These are phyloP conservation scores for Aspergillus panamensis DNA, from an alignment of 495 filamentous ascomycete genomes.

Conservation along the genomic window DNA sequence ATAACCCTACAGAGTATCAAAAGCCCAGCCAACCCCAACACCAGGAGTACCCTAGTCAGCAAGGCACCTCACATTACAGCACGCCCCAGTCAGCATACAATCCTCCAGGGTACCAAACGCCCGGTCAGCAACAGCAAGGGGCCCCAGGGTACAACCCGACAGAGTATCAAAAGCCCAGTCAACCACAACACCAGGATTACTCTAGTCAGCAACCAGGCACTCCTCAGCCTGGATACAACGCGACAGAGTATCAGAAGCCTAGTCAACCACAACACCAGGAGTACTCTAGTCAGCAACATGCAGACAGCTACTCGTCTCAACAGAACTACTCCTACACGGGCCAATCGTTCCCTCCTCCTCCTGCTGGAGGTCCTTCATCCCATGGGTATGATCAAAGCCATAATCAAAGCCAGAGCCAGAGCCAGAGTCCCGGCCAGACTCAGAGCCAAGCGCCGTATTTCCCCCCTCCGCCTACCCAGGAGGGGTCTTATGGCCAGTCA, in stretches of 20 bases:
- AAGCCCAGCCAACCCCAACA: slow-evolving; percentile 13
- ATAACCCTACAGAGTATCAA: slow-evolving; percentile 2
- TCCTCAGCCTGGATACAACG: slow-evolving; percentile 8
- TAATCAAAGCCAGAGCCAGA: too few relatives aligned
- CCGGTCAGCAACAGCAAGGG: slow-evolving; percentile 8
- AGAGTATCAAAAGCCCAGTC: slow-evolving; percentile 4
- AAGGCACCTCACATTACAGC: slow-evolving; percentile 6
- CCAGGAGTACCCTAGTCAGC: slow-evolving; percentile 4
- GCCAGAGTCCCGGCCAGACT: slow-evolving; percentile 15
- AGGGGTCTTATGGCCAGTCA: slow-evolving; percentile 29
- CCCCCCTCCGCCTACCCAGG: slow-evolving; percentile 42
- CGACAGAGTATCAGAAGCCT: neutral
- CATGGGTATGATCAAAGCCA: slow-evolving; percentile 17
- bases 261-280: slow-evolving; percentile 5
- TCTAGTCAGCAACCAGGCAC: slow-evolving; percentile 9
- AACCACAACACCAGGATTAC: neutral
- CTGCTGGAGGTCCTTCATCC: slow-evolving; percentile 30
- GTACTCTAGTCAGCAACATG: slow-evolving; percentile 2
- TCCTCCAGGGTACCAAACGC: slow-evolving; percentile 3
- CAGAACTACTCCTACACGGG: slow-evolving; percentile 36
- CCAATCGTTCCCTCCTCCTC: slow-evolving; percentile 46
- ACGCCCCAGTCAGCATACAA: slow-evolving; percentile 5
- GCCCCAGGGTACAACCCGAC: slow-evolving; percentile 4
- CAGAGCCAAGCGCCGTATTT: slow-evolving; percentile 39
- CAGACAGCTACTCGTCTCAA: slow-evolving; percentile 4